Base-by-base conservation (phyloP, 441 rosid species). In the Erodium moschatum region DNA sequence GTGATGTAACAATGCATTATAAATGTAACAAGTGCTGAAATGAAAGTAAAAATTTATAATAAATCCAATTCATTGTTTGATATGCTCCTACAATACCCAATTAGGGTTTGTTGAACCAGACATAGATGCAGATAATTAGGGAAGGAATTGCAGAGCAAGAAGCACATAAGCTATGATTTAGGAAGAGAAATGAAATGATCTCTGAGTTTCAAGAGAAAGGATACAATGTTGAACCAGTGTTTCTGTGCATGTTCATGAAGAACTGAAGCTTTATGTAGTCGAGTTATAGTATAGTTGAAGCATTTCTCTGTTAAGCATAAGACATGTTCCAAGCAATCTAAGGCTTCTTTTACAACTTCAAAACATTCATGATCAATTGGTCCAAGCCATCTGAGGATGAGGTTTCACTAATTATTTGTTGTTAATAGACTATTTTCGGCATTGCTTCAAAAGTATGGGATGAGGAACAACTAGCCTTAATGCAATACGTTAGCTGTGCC, bases 201-300 rank as follows among this genome's bases (percentile, higher is more conserved):
- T 50, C 58, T n/a, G 52, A 46, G 52, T n/a, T 46, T 11, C 52
- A 46, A 46, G 52, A 46, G 52, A 46, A 46, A 46, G 52, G 52
- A 2, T 46, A 50, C 16, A 29, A 29, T 29, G 31, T 50, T 50
- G 16, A 50, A 6, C n/a, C n/a, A 50, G 58, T 12, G 58, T 50
- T 50, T 6, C 58, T 29, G 31, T 50, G 58, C 16, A 12, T 50
- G 6, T 50, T 50, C 19, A 50, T 50, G 18, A 50, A 19, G 16
- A 50, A 50, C 19, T 50, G 19, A n/a, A 13, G 19, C 58, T 1
- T 46, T 46, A 29, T 29, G 31, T 29, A 29, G 31, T 29, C 2
- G 3, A 29, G 31, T 29, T 29, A 29, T 29, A 2, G 31, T 0
- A 4, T 29, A 29, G 31, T 29, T 29, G 31, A 29, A 29, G 31